A percentile compares a stretch with the other conserved stretches of the same genome.
Conservation (phyloP, 352 stramenopile species). For the Phytophthora pini region DNA sequence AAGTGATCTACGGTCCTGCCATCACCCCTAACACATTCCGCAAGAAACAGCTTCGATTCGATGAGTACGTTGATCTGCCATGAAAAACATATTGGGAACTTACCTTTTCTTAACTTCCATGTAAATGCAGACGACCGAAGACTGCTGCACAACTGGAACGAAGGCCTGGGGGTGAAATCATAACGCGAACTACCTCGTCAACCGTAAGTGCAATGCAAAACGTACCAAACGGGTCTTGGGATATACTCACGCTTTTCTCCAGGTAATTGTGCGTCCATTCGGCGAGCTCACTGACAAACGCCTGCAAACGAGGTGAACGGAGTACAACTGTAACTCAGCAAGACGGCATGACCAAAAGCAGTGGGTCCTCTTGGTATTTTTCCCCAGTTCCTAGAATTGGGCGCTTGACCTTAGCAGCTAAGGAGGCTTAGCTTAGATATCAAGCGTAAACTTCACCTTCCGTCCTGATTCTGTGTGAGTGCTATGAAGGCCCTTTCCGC, state of each 20-base stretch:
- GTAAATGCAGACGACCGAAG: conserved; percentile 36
- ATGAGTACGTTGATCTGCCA: conserved; percentile 28
- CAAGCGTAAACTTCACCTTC: conserved; percentile 68
- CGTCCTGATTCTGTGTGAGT: conserved; percentile 34
- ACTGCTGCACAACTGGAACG: conserved; percentile 36
- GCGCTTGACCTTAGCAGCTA: background rate
- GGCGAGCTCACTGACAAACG: conserved; percentile 41
- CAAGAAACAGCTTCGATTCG: conserved; percentile 20
- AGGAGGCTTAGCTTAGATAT: conserved; percentile 35
- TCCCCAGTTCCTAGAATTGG: background rate
- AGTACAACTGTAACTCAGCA: background rate
- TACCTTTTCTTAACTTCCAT: background rate
- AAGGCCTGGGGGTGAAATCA: conserved; percentile 48
- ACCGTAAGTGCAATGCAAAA: conserved; percentile 32
- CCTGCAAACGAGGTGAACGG: conserved; percentile 19
- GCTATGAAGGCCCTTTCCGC: conserved; percentile 28
- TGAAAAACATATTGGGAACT: background rate
- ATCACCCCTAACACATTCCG: conserved; percentile 58
- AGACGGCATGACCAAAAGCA: background rate
- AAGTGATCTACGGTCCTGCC: conserved; percentile 69
- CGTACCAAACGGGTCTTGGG: background rate
- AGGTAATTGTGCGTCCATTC: conserved; percentile 72
- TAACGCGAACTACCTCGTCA: conserved; percentile 50
- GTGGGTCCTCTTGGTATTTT: background rate
- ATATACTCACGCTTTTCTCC: background rate